phyloP scores from a whole-genome alignment of 2,329 filamentous ascomycete genomes.

The Ramularia collo-cygni region DNA sequence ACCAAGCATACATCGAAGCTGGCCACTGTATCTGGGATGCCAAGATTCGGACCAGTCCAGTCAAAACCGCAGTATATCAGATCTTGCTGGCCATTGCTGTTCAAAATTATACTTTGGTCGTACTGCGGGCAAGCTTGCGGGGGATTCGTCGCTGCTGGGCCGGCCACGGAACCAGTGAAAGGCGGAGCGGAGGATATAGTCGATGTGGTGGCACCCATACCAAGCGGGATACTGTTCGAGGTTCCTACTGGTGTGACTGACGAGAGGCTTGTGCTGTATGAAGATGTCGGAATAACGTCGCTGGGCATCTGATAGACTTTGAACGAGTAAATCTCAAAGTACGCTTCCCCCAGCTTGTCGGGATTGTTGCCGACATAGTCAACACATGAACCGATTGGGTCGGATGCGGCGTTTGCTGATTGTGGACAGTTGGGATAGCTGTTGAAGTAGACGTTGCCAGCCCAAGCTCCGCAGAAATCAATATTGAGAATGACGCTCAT shows the following conservation, averaged over 20 bases:
- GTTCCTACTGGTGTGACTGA: constrained; percentile 16
- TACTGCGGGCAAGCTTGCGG: too few species aligned
- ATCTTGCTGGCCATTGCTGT: constrained; percentile 3
- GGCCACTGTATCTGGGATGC: constrained; percentile 2
- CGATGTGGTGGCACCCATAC: constrained; percentile 23
- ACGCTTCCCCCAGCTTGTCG: constrained; percentile 28
- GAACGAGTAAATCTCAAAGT: constrained; percentile 37
- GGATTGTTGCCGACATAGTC: constrained; percentile 30
- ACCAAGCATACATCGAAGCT: constrained; percentile 11
- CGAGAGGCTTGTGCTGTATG: constrained; percentile 24
- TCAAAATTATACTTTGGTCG: neutral
- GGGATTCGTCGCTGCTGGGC: too few species aligned
- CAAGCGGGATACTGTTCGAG: constrained; percentile 19
- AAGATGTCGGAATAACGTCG: constrained; percentile 14
- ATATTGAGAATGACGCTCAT: constrained; percentile 36
- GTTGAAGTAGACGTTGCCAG: constrained; percentile 27
- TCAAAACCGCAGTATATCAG: constrained; percentile 9
- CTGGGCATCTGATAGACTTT: constrained; percentile 33
- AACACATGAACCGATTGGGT: constrained; percentile 23
- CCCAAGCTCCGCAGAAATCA: constrained; percentile 36
- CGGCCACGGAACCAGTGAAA: constrained; percentile 19
- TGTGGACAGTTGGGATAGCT: constrained; percentile 26
- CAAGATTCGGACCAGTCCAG: constrained; percentile 6
- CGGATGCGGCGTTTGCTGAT: constrained; percentile 11
- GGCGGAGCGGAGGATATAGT: constrained; percentile 12